Conservation (phyloP, 129 eudicot species). For the Flaveria robusta region DNA sequence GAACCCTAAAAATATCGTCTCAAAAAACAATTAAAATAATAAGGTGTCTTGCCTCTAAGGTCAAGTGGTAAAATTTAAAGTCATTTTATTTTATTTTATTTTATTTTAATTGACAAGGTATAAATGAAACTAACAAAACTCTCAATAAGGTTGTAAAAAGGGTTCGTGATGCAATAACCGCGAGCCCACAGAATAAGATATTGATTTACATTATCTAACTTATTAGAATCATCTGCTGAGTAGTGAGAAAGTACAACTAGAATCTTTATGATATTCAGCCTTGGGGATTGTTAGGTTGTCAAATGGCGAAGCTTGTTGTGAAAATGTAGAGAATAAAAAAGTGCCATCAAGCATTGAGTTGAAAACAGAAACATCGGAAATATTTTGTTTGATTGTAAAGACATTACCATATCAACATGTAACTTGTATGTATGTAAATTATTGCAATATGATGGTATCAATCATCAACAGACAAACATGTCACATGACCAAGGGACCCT, state of each 20-base stretch:
- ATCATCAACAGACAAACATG: conserved; percentile 25
- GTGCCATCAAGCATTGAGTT: not conserved
- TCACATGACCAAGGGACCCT: conserved; percentile 40
- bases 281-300: not conserved
- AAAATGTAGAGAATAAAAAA: not conserved
- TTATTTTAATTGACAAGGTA: too few relatives aligned
- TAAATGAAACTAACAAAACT: too few relatives aligned
- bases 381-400: not conserved
- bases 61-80: too few relatives aligned
- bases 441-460: conserved; percentile 2
- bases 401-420: not conserved
- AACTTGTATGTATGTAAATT: not conserved
- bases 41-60: too few relatives aligned
- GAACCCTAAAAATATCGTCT: too few relatives aligned
- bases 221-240: not conserved
- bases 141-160: too few relatives aligned
- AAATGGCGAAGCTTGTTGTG: not conserved
- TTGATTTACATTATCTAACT: too few relatives aligned
- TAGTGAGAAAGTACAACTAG: not conserved
- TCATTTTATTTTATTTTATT: too few relatives aligned
- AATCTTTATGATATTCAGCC: not conserved
- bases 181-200: too few relatives aligned
- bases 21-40: too few relatives aligned
- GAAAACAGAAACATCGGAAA: not conserved
- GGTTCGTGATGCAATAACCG: too few relatives aligned